phyloP scores from a whole-genome alignment of 345 rosid species.

The Eucalyptus camaldulensis region DNA sequence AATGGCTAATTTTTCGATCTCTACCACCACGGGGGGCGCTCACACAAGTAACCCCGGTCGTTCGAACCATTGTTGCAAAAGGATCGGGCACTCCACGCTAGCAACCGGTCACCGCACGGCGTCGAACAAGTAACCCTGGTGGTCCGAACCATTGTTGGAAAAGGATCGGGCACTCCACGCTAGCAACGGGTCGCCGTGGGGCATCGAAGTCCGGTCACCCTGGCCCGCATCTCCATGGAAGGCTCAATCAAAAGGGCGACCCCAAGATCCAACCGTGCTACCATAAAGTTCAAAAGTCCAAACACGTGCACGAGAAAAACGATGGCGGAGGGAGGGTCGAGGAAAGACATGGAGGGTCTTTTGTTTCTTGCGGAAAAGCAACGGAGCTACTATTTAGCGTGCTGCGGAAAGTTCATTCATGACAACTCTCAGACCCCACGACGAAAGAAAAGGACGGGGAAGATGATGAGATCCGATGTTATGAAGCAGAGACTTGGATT shows the following conservation, averaged over 20 bases:
- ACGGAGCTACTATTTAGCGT: not conserved
- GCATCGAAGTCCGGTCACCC: not conserved
- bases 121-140: not conserved
- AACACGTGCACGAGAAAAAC: not conserved
- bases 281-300: not conserved
- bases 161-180: not conserved
- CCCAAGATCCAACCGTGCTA: not conserved
- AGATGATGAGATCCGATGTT: not conserved
- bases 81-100: not conserved
- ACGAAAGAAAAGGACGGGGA: not conserved
- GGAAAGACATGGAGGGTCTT: not conserved
- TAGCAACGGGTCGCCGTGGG: not conserved
- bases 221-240: not conserved
- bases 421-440: not conserved
- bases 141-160: not conserved
- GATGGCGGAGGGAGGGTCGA: not conserved
- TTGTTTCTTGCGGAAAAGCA: not conserved
- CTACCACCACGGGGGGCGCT: not conserved
- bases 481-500: not conserved
- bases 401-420: not conserved
- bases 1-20: not conserved
- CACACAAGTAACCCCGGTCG: fast-evolving
- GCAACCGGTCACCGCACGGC: not conserved
- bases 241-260: not conserved
- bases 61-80: not conserved